A percentile compares a stretch with the other conserved stretches of the same genome.
Evolutionary conservation across 2,329 filamentous ascomycete genomes (phyloP).

Genomic region (Exophiala oligosperma): DNA sequence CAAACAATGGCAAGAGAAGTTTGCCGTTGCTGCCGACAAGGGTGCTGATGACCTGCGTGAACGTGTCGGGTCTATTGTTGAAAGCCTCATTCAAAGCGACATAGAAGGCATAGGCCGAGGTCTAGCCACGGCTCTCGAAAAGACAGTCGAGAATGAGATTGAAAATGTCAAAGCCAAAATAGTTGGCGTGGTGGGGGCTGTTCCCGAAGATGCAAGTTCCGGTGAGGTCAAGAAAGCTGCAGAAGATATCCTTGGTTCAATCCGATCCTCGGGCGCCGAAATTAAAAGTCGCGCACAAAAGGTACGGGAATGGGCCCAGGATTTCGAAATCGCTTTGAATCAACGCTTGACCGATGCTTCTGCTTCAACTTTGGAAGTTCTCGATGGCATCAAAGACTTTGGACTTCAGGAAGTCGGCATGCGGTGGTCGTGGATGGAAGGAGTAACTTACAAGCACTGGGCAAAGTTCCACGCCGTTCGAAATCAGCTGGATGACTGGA

Average conservation of each 20-base stretch:
- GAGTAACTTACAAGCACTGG: conserved; percentile 97
- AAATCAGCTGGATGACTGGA: conserved; percentile 80
- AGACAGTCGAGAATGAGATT: conserved; percentile 65
- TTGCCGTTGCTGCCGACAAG: conserved; percentile 80
- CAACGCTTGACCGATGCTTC: conserved; percentile 69
- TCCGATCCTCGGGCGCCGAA: conserved; percentile 67
- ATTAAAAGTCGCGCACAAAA: conserved; percentile 77
- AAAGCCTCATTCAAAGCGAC: conserved; percentile 65
- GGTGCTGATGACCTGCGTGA: conserved; percentile 68
- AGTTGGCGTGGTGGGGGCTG: conserved; percentile 50
- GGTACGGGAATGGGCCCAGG: conserved; percentile 73
- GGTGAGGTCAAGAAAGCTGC: conserved; percentile 53
- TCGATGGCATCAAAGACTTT: conserved; percentile 78
- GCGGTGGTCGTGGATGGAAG: conserved; percentile 92
- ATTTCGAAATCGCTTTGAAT: conserved; percentile 69
- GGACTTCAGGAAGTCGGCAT: conserved; percentile 90
- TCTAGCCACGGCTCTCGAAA: conserved; percentile 68
- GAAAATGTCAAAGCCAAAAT: conserved; percentile 67
- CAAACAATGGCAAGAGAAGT: conserved; percentile 82
- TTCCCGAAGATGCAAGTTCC: conserved; percentile 61
- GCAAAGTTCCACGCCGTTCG: conserved; percentile 88
- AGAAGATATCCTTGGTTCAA: conserved; percentile 53
- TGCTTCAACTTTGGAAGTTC: conserved; percentile 77
- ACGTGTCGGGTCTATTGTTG: conserved; percentile 69
- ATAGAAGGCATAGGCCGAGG: conserved; percentile 66